phyloP scores from a whole-genome alignment of 257 asterid species.

The Pogostemon cablin region DNA sequence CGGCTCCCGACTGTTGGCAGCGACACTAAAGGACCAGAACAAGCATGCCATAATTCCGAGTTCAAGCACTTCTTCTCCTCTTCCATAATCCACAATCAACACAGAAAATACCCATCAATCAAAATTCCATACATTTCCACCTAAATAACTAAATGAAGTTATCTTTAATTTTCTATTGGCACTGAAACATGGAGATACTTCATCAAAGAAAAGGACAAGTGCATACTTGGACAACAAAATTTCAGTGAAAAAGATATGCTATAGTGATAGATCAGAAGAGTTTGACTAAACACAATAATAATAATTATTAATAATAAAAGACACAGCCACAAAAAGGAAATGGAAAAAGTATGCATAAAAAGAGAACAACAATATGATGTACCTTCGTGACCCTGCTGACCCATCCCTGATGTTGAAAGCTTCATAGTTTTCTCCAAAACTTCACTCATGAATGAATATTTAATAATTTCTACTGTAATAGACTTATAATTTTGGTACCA shows the following conservation, averaged over 20 bases:
- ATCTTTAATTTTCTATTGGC: neutral
- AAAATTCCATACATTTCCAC: neutral
- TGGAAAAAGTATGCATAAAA: neutral
- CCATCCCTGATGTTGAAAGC: slow-evolving; percentile 57
- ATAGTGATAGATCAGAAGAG: neutral
- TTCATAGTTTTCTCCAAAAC: slow-evolving; percentile 41
- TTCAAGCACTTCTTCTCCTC: slow-evolving; percentile 43
- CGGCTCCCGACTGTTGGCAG: slow-evolving; percentile 84
- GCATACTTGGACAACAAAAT: slow-evolving; percentile 24
- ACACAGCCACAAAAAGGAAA: slow-evolving; percentile 29
- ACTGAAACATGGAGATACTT: neutral
- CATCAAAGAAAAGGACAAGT: neutral
- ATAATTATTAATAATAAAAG: neutral
- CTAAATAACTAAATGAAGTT: neutral
- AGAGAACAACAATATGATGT: slow-evolving; percentile 20
- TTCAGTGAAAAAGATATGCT: slow-evolving; percentile 19
- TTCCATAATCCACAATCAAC: slow-evolving; percentile 37
- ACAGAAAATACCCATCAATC: slow-evolving; percentile 39
- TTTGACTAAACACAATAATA: neutral
- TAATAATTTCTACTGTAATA: slow-evolving; percentile 18
- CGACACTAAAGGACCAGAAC: slow-evolving; percentile 96
- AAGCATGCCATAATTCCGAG: slow-evolving; percentile 98
- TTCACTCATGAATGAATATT: slow-evolving; percentile 25
- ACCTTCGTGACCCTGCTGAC: slow-evolving; percentile 56
- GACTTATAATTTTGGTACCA: slow-evolving; percentile 13